Evolutionary conservation across 139 green algal species (phyloP).

Genomic region (Monoraphidium neglectum): DNA sequence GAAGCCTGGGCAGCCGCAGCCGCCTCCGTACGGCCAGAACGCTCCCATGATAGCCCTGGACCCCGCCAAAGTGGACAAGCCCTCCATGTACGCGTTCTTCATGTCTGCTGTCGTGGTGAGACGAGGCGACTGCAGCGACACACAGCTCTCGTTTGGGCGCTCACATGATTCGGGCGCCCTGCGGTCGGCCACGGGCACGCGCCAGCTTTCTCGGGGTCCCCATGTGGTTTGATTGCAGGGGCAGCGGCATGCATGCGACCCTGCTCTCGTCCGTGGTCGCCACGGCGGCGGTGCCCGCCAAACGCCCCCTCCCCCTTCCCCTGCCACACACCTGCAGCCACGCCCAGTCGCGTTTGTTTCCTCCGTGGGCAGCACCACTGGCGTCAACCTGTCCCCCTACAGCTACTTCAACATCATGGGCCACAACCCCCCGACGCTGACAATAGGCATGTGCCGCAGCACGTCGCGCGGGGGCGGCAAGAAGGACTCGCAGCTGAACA

Average conservation of each 20-base stretch:
- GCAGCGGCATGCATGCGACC: too few species aligned
- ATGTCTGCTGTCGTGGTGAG: conserved; percentile 82
- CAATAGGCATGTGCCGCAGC: conserved; percentile 56
- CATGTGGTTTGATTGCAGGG: too few species aligned
- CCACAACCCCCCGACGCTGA: conserved; percentile 77
- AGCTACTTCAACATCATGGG: conserved; percentile 88
- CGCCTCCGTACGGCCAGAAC: conserved; percentile 35
- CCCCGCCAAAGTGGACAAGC: conserved; percentile 20
- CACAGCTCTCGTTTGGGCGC: too few species aligned
- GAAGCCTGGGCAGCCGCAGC: conserved; percentile 49
- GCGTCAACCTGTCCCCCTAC: conserved; percentile 84
- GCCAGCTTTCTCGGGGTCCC: too few species aligned
- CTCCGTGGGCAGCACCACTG: conserved; percentile 4
- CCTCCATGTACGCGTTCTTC: conserved; percentile 69
- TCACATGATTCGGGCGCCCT: too few species aligned
- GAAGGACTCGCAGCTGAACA: conserved; percentile 92
- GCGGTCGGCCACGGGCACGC: too few species aligned
- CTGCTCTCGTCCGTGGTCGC: too few species aligned
- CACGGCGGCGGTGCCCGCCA: too few species aligned
- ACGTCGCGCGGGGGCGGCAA: conserved; percentile 40
- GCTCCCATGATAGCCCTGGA: conserved; percentile 25
- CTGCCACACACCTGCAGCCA: too few species aligned
- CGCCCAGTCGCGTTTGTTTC: conserved; percentile 32
- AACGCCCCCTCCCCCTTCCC: too few species aligned
- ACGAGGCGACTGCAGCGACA: too few species aligned